These are phyloP conservation scores for Shiraia sp. DNA, from an alignment of 2,329 filamentous ascomycete species.

Conservation along the genomic window DNA sequence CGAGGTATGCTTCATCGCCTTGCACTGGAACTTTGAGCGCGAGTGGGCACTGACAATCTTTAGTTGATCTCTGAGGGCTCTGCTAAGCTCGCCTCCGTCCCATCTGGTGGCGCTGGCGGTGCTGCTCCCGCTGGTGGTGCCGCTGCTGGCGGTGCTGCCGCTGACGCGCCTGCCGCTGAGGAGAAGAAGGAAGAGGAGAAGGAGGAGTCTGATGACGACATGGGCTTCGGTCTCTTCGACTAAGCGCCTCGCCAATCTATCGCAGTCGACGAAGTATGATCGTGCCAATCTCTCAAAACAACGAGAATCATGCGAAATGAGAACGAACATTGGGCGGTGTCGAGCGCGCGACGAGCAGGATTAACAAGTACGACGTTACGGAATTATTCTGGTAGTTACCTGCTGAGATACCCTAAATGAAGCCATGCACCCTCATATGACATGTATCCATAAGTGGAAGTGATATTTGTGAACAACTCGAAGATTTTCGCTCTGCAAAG, in stretches of 20 bases:
- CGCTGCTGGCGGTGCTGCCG: slow-evolving; percentile 67
- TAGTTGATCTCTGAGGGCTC: slow-evolving; percentile 91
- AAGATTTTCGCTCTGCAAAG: too few species aligned
- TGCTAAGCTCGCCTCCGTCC: slow-evolving; percentile 95
- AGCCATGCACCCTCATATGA: slow-evolving; percentile 38
- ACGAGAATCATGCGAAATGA: slow-evolving; percentile 40
- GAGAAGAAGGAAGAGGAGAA: slow-evolving; percentile 75
- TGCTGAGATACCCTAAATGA: slow-evolving; percentile 41
- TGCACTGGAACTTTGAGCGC: slow-evolving; percentile 9
- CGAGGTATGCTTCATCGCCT: slow-evolving; percentile 65
- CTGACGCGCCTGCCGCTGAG: slow-evolving; percentile 53
- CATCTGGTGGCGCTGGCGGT: slow-evolving; percentile 82
- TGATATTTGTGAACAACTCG: too few species aligned
- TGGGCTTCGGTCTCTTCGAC: slow-evolving; percentile 77
- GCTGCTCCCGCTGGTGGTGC: slow-evolving; percentile 64
- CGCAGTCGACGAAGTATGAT: slow-evolving; percentile 33
- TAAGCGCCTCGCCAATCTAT: slow-evolving; percentile 44
- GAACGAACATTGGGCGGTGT: slow-evolving; percentile 38
- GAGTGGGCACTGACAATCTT: slow-evolving; percentile 25
- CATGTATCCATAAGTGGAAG: too few species aligned
- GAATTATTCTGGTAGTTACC: slow-evolving; percentile 21
- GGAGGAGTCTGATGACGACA: slow-evolving; percentile 74
- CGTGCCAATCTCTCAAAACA: slow-evolving; percentile 30
- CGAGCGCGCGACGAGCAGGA: slow-evolving; percentile 39
- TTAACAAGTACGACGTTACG: slow-evolving; percentile 21